phyloP scores from a whole-genome alignment of 352 stramenopile genomes.

The Phytopythium oedochilum region DNA sequence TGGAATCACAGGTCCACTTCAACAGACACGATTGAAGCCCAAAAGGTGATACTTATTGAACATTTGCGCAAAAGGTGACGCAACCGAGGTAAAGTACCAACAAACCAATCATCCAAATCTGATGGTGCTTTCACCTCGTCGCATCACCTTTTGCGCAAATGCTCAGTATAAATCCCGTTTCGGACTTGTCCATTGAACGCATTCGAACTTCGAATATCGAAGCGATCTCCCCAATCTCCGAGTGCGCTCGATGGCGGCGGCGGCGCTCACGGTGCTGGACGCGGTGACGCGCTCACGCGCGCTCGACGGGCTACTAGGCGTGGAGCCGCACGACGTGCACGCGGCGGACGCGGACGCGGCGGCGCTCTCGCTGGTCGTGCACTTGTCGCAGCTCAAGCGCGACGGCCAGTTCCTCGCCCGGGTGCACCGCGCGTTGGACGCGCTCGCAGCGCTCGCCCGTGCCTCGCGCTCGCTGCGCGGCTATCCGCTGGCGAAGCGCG shows the following conservation, averaged over 20 bases:
- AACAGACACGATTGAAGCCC: no score
- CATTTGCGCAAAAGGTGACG: no score
- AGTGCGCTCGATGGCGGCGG: not conserved
- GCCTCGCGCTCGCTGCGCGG: constrained; percentile 22
- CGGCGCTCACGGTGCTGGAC: not conserved
- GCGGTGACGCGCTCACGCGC: not conserved
- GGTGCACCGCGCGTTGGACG: constrained; percentile 3
- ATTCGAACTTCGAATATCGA: no score
- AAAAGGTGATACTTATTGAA: no score
- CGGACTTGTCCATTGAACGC: no score
- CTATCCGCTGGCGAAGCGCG: constrained; percentile 26
- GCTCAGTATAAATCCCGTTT: no score
- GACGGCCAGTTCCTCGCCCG: not conserved
- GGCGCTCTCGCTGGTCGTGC: constrained; percentile 22
- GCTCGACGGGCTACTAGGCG: not conserved
- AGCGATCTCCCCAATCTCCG: no score
- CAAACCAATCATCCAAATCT: no score
- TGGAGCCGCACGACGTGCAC: not conserved
- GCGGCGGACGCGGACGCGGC: constrained; percentile 1
- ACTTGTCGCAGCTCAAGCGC: constrained; percentile 10
- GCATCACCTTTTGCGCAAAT: no score
- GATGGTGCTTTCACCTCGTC: no score
- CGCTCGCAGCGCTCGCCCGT: constrained; percentile 11
- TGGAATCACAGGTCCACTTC: constrained; percentile 12
- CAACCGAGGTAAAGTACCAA: no score